These are phyloP conservation scores for Metarhizium humberi DNA, from an alignment of 2,329 filamentous ascomycete species.

Conservation along the genomic window DNA sequence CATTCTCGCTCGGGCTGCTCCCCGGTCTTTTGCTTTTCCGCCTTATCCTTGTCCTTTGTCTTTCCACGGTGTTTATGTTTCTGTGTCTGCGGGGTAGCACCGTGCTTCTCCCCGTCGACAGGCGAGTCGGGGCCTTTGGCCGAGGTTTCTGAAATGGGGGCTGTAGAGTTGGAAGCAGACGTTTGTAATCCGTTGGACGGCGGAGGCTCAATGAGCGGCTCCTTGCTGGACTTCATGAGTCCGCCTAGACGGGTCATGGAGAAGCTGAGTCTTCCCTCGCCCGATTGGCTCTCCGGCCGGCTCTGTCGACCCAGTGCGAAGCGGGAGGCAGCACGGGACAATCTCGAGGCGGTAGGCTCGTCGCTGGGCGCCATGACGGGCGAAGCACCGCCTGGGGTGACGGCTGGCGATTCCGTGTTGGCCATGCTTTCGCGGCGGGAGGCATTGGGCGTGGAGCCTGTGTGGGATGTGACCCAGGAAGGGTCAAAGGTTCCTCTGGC, in stretches of 20 bases:
- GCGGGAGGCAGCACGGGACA: constrained; percentile 48
- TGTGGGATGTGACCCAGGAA: constrained; percentile 28
- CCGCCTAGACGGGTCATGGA: constrained; percentile 47
- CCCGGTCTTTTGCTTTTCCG: constrained; percentile 25
- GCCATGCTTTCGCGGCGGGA: constrained; percentile 43
- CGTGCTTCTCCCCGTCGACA: constrained; percentile 11
- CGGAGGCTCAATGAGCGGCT: constrained; percentile 22
- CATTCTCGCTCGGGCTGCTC: constrained; percentile 38
- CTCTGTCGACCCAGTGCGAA: constrained; percentile 41
- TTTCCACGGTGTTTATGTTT: constrained; percentile 24
- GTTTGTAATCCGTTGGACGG: constrained; percentile 12
- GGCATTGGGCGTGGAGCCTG: constrained; percentile 20
- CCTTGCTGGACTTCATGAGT: constrained; percentile 42
- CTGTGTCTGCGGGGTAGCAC: constrained; percentile 9
- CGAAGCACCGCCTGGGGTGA: constrained; percentile 26
- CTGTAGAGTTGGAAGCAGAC: constrained; percentile 17
- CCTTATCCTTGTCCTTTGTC: constrained; percentile 29
- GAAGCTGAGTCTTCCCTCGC: constrained; percentile 47
- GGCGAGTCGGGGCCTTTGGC: constrained; percentile 11
- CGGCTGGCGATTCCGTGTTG: constrained; percentile 35
- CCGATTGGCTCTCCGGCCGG: constrained; percentile 48
- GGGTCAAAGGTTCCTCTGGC: constrained; percentile 38
- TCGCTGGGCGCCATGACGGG: constrained; percentile 37
- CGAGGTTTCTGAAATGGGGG: constrained; percentile 14
- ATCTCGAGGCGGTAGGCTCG: constrained; percentile 42